Evolutionary conservation across 2,329 filamentous ascomycete species (phyloP).

Genomic region (Neophaeococcomyces mojaviensis): DNA sequence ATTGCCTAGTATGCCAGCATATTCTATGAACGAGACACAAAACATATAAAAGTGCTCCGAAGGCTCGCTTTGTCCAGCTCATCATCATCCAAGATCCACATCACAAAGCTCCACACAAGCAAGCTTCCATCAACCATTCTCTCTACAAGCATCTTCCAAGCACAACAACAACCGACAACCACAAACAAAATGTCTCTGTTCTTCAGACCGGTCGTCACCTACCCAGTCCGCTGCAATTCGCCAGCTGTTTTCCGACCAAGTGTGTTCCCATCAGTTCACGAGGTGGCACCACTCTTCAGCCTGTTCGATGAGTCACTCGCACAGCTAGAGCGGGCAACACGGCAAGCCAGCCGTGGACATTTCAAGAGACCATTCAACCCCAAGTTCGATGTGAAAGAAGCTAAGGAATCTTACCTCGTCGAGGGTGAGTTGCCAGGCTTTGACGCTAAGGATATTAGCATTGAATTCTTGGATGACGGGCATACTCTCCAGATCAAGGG

Average conservation of each 20-base stretch:
- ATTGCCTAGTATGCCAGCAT: neutral
- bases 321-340: slow-evolving; percentile 17
- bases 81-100: slow-evolving; percentile 1
- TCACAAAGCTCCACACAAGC: neutral
- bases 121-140: neutral
- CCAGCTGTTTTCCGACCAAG: slow-evolving; percentile 27
- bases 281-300: slow-evolving; percentile 39
- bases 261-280: slow-evolving; percentile 24
- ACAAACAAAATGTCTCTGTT: slow-evolving; percentile 30
- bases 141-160: neutral
- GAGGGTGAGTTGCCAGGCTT: slow-evolving; percentile 44
- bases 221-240: slow-evolving; percentile 2
- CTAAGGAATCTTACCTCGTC: slow-evolving; percentile 36
- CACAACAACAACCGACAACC: slow-evolving; percentile 9
- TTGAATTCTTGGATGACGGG: slow-evolving; percentile 40
- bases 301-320: slow-evolving; percentile 36
- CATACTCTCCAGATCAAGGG: slow-evolving; percentile 42
- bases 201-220: slow-evolving; percentile 8
- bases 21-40: neutral
- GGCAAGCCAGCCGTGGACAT: slow-evolving; percentile 10
- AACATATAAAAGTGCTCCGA: neutral
- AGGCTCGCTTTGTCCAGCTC: neutral
- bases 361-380: slow-evolving; percentile 32
- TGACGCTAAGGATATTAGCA: slow-evolving; percentile 38
- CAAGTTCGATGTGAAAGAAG: slow-evolving; percentile 42